A percentile compares a stretch with the other conserved stretches of the same genome.
Evolutionary conservation across 1,139 yeast species (phyloP).

Genomic region (Entelexis paramagnoliae): DNA sequence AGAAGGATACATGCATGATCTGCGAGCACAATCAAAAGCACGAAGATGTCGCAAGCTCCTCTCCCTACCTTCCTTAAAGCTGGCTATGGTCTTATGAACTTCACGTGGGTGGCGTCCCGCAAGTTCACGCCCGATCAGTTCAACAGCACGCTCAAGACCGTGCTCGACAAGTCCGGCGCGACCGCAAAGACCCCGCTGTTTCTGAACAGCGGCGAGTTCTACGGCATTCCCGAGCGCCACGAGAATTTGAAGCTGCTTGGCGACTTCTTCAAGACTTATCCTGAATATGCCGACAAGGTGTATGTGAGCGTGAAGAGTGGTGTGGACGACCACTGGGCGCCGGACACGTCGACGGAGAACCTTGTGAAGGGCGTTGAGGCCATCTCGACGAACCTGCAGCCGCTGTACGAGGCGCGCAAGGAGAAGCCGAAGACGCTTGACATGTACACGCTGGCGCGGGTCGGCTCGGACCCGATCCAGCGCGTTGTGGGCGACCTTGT

Average conservation of each 20-base stretch:
- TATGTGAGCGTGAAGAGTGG: slow-evolving; percentile 64
- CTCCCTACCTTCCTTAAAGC: slow-evolving; percentile 5
- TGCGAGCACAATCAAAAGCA: background rate
- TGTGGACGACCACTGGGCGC: slow-evolving; percentile 32
- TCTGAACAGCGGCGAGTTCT: slow-evolving; percentile 70
- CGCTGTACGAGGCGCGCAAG: slow-evolving; percentile 29
- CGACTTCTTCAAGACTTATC: slow-evolving; percentile 47
- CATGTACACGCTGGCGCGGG: slow-evolving; percentile 59
- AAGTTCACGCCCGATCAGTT: slow-evolving; percentile 40
- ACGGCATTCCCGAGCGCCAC: slow-evolving; percentile 44
- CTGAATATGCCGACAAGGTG: slow-evolving; percentile 44
- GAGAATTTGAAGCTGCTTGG: slow-evolving; percentile 46
- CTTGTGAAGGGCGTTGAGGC: slow-evolving; percentile 45
- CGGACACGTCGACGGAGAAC: slow-evolving; percentile 43
- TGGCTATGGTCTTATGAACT: slow-evolving; percentile 57
- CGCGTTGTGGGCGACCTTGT: slow-evolving; percentile 28
- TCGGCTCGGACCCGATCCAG: slow-evolving; percentile 36
- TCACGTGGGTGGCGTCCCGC: slow-evolving; percentile 43
- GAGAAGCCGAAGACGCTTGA: slow-evolving; percentile 34
- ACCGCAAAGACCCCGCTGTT: slow-evolving; percentile 32
- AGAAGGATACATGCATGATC: no score
- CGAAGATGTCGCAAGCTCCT: background rate
- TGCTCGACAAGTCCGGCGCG: slow-evolving; percentile 40
- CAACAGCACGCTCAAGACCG: slow-evolving; percentile 38
- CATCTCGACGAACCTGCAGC: slow-evolving; percentile 37